These are phyloP conservation scores for Vigna trinervia DNA, from an alignment of 306 rosid genomes.

Conservation along the genomic window DNA sequence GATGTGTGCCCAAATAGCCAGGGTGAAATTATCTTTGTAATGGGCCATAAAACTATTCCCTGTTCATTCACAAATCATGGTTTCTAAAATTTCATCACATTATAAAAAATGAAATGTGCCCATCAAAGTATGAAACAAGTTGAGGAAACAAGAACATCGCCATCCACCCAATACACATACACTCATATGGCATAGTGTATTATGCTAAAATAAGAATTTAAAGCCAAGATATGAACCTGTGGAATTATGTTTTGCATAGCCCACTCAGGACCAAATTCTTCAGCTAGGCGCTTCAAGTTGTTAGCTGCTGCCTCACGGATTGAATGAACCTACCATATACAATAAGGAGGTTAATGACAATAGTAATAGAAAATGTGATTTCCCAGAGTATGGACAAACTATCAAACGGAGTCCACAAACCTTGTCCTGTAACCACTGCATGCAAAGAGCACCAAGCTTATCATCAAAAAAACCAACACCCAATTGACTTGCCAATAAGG, in stretches of 20 bases:
- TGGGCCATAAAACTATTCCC: not conserved
- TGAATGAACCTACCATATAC: slow-evolving; percentile 63
- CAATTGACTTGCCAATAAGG: slow-evolving; percentile 83
- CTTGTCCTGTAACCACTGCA: slow-evolving; percentile 95
- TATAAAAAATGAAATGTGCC: not conserved
- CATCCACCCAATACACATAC: not conserved
- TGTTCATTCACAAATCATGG: not conserved
- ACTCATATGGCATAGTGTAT: slow-evolving; percentile 19
- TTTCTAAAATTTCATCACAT: not conserved
- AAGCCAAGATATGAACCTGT: not conserved
- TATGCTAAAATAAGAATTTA: not conserved
- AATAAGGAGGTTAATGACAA: not conserved
- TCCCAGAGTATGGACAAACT: slow-evolving; percentile 7
- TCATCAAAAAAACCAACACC: slow-evolving; percentile 94
- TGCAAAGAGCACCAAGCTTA: slow-evolving; percentile 88
- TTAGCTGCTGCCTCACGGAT: slow-evolving; percentile 90
- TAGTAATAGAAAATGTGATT: not conserved
- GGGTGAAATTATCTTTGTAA: not conserved
- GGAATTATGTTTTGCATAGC: slow-evolving; percentile 79
- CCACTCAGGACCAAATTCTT: slow-evolving; percentile 93
- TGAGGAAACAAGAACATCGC: not conserved
- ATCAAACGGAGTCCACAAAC: slow-evolving; percentile 50
- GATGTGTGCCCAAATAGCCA: not conserved
- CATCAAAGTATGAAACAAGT: not conserved
- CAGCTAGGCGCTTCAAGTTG: slow-evolving; percentile 88